Percentiles rank a stretch among this genome's conserved stretches.
phyloP scores from a whole-genome alignment of 225 moss, liverwort and hornwort genomes.

The Marchantia paleacea region DNA sequence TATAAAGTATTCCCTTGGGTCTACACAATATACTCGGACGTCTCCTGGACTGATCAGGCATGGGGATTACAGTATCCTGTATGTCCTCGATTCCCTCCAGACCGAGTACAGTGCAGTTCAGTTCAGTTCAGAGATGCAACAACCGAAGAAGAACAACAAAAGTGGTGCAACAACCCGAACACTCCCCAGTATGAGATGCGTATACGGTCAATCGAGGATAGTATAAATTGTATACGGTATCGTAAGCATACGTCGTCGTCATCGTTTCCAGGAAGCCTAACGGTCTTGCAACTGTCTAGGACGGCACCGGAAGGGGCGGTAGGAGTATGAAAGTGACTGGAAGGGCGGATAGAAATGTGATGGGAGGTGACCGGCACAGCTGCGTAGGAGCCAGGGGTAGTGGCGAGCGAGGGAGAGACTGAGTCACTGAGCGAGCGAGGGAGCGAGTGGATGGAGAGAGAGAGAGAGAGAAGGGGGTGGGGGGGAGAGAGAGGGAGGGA shows the following conservation, averaged over 20 bases:
- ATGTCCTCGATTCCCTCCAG: too few species aligned
- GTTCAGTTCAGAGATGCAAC: too few species aligned
- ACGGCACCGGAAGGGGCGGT: background rate
- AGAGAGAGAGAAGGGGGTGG: background rate
- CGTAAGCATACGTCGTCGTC: conserved; percentile 17
- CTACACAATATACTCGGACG: too few species aligned
- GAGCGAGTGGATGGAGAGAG: background rate
- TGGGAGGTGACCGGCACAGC: background rate
- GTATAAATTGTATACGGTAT: background rate
- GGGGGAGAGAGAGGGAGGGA: conserved; percentile 1
- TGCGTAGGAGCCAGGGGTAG: too few species aligned
- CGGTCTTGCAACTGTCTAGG: conserved; percentile 39
- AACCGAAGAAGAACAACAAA: too few species aligned
- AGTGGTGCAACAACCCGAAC: too few species aligned
- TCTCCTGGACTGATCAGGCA: too few species aligned
- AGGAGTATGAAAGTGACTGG: background rate
- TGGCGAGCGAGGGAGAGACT: background rate
- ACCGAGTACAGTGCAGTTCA: too few species aligned
- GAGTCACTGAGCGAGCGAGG: background rate
- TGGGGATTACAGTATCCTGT: too few species aligned
- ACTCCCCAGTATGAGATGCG: too few species aligned
- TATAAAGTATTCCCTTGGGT: too few species aligned
- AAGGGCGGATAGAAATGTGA: background rate
- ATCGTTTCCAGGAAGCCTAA: conserved; percentile 30
- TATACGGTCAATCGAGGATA: too few species aligned